phyloP scores from a whole-genome alignment of 1,139 yeast species.

The Nakaseomyces glabratus region DNA sequence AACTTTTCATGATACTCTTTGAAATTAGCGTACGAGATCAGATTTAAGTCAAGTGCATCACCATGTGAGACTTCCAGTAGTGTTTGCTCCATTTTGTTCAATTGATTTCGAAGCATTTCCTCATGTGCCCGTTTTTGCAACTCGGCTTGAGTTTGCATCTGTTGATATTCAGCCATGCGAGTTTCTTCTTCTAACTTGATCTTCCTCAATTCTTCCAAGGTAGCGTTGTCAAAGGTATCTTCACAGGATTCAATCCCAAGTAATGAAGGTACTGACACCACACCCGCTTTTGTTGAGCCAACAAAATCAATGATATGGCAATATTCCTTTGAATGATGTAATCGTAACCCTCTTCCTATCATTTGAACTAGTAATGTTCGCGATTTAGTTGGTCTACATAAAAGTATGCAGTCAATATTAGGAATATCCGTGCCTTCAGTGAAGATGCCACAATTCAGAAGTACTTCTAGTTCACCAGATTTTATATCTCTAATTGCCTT shows the following conservation, averaged over 20 bases:
- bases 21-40: conserved; percentile 28
- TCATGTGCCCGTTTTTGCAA: conserved; percentile 5
- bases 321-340: conserved; percentile 48
- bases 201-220: conserved; percentile 28
- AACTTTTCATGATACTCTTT: conserved; percentile 21
- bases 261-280: conserved; percentile 54
- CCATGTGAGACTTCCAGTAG: conserved; percentile 14
- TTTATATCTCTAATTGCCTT: conserved; percentile 50
- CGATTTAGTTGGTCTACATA: conserved; percentile 78
- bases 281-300: conserved; percentile 45
- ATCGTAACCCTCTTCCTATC: conserved; percentile 83
- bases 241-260: conserved; percentile 38
- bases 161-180: conserved; percentile 7
- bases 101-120: too few species aligned
- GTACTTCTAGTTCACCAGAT: conserved; percentile 54
- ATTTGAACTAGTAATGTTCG: conserved; percentile 67
- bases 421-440: conserved; percentile 97
- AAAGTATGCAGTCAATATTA: conserved; percentile 67
- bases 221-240: conserved; percentile 33
- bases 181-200: conserved; percentile 30
- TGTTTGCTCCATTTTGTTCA: conserved; percentile 8
- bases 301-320: conserved; percentile 78
- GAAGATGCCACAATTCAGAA: conserved; percentile 81
- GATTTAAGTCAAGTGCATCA: conserved; percentile 25
- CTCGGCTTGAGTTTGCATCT: conserved; percentile 9